phyloP scores from a whole-genome alignment of 306 rosid species.

The Heteromeles arbutifolia region DNA sequence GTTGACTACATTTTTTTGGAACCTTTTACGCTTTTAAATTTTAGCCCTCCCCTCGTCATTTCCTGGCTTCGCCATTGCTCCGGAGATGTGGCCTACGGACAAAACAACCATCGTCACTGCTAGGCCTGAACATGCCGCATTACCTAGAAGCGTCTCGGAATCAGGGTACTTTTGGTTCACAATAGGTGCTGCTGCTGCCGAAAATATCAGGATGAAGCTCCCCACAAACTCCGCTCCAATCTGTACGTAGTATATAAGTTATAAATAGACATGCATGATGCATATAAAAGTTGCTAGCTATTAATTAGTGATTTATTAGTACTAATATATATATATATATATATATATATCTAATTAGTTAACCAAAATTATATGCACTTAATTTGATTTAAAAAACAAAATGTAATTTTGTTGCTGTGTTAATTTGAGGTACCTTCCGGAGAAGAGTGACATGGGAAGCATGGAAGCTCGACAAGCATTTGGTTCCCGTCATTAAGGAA shows the following conservation, averaged over 20 bases:
- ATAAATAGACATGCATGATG: no score
- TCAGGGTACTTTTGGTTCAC: slow-evolving; percentile 30
- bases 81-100: slow-evolving; percentile 43
- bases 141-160: slow-evolving; percentile 25
- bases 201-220: slow-evolving; percentile 47
- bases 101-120: slow-evolving; percentile 37
- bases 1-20: no score
- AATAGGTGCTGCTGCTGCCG: slow-evolving; percentile 32
- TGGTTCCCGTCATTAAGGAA: neutral
- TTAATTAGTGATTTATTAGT: neutral
- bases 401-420: no score
- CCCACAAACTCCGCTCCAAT: slow-evolving; percentile 48
- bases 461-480: neutral
- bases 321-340: no score
- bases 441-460: neutral
- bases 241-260: neutral
- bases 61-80: no score
- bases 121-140: slow-evolving; percentile 31
- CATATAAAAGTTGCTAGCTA: neutral
- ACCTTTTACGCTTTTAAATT: no score
- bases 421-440: slow-evolving; percentile 7
- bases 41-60: no score
- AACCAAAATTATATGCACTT: neutral
- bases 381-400: no score
- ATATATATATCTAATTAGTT: no score